phyloP scores from a whole-genome alignment of 2,329 filamentous ascomycete genomes.

The Fusarium transvaalense region DNA sequence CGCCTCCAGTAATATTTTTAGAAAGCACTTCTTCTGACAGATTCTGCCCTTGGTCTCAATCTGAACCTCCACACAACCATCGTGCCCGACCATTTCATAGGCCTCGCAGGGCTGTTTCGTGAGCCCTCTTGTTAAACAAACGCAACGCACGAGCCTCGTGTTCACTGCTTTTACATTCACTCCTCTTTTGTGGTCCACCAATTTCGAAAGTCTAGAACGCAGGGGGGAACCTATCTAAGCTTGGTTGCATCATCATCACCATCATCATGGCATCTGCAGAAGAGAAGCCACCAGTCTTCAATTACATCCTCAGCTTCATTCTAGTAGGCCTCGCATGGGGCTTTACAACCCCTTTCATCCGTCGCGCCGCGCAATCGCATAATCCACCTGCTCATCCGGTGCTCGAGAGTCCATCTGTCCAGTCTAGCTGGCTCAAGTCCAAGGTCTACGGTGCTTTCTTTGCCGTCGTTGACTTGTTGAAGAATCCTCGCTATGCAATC shows the following conservation, averaged over 20 bases:
- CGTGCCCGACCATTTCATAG: constrained; percentile 25
- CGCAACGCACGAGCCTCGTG: constrained; percentile 38
- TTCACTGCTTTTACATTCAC: constrained; percentile 26
- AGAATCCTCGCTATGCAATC: constrained; percentile 85
- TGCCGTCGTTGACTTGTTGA: constrained; percentile 80
- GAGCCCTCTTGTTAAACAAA: constrained; percentile 8
- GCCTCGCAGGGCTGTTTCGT: constrained; percentile 24
- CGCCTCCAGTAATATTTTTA: constrained; percentile 43
- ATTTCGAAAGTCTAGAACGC: constrained; percentile 25
- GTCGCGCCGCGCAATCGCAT: constrained; percentile 83
- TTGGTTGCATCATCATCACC: constrained; percentile 20
- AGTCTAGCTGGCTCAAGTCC: constrained; percentile 70
- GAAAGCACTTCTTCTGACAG: constrained; percentile 31
- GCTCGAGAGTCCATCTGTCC: constrained; percentile 64
- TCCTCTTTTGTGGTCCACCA: constrained; percentile 16
- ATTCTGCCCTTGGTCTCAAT: constrained; percentile 31
- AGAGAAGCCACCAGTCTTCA: constrained; percentile 69
- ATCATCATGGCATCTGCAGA: constrained; percentile 31
- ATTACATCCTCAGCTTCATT: constrained; percentile 89
- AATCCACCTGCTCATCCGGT: constrained; percentile 70
- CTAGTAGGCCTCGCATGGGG: constrained; percentile 95
- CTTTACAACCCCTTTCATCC: constrained; percentile 92
- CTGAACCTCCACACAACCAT: constrained; percentile 37
- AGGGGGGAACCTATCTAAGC: neutral
- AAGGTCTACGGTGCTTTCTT: constrained; percentile 76